Evolutionary conservation across 352 stramenopile genomes (phyloP).

Genomic region (Globisporangium nodosum): DNA sequence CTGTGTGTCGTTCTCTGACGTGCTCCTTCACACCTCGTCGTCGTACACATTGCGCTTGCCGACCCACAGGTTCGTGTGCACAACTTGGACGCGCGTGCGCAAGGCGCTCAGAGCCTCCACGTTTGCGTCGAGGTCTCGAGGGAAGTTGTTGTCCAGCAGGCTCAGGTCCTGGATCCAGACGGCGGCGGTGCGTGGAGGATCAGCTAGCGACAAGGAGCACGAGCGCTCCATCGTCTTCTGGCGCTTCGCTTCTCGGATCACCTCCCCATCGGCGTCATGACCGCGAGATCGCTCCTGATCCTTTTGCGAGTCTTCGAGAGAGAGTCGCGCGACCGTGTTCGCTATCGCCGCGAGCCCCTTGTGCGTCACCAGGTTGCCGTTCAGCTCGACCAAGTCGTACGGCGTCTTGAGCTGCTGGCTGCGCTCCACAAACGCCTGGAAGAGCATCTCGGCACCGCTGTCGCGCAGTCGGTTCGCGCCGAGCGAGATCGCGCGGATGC

Average conservation of each 20-base stretch:
- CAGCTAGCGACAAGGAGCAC: too few species aligned
- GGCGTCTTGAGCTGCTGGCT: slow-evolving; percentile 22
- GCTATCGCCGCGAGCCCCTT: slow-evolving; percentile 36
- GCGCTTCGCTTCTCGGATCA: slow-evolving; percentile 2
- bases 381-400: slow-evolving; percentile 53
- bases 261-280: not conserved
- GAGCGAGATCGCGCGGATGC: slow-evolving; percentile 46
- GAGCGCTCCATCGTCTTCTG: slow-evolving; percentile 1
- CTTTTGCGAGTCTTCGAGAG: not conserved
- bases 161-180: slow-evolving; percentile 45
- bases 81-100: slow-evolving; percentile 24
- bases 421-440: slow-evolving; percentile 46
- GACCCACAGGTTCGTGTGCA: slow-evolving; percentile 63
- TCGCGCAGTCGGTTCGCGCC: slow-evolving; percentile 69
- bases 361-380: slow-evolving; percentile 67
- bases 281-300: not conserved
- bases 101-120: slow-evolving; percentile 24
- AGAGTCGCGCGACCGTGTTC: slow-evolving; percentile 23
- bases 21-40: slow-evolving; percentile 55
- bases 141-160: slow-evolving; percentile 73
- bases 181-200: not conserved
- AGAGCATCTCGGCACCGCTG: slow-evolving; percentile 35
- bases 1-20: not conserved
- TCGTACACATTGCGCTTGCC: slow-evolving; percentile 74
- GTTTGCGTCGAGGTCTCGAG: slow-evolving; percentile 17